These are phyloP conservation scores for Tricholoma saponaceum DNA, from an alignment of 768 basidiomycete species.

Conservation along the genomic window DNA sequence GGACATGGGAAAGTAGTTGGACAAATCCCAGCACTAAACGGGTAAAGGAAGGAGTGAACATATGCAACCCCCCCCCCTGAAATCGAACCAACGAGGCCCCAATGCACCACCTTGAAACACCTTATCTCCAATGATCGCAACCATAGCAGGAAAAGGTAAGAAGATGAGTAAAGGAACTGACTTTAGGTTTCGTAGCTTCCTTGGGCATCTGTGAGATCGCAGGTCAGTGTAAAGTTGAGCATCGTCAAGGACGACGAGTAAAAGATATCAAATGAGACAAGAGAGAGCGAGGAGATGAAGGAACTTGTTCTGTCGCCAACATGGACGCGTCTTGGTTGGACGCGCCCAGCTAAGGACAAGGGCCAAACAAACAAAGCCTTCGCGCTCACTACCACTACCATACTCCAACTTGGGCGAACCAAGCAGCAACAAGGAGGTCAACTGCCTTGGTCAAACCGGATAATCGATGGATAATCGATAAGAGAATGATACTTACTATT, in stretches of 20 bases:
- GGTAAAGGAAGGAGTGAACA: too few relatives aligned
- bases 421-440: not conserved
- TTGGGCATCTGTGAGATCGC: conserved; percentile 64
- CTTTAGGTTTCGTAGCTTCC: conserved; percentile 67
- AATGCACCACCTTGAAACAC: not conserved
- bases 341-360: conserved; percentile 1
- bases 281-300: not conserved
- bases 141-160: conserved; percentile 6
- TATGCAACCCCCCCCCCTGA: too few relatives aligned
- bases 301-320: not conserved
- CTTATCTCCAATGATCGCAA: conserved; percentile 10
- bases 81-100: not conserved
- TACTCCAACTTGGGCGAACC: not conserved
- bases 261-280: not conserved
- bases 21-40: too few relatives aligned
- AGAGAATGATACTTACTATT: not conserved
- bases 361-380: conserved; percentile 9
- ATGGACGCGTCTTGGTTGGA: not conserved
- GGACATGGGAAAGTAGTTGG: not conserved
- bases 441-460: too few relatives aligned
- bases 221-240: not conserved
- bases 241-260: conserved; percentile 4
- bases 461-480: not conserved
- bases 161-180: conserved; percentile 28
- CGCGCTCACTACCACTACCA: not conserved